Percentiles rank a stretch among this genome's conserved stretches.
phyloP scores from a whole-genome alignment of 2,329 filamentous ascomycete genomes.

The Colletotrichum sp. region DNA sequence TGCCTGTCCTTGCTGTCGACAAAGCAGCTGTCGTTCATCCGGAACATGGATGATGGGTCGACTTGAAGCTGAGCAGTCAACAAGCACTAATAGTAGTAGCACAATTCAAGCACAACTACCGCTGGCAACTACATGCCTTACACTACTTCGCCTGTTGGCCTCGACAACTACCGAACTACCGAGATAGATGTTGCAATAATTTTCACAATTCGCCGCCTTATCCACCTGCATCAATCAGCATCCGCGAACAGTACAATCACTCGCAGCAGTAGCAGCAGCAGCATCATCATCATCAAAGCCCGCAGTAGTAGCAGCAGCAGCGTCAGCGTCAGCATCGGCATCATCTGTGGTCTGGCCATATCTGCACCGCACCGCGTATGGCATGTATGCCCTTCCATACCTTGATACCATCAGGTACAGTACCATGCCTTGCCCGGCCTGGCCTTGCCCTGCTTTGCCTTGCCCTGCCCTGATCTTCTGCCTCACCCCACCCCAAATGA shows the following conservation, averaged over 20 bases:
- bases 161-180: neutral
- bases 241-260: neutral
- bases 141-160: neutral
- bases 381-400: neutral
- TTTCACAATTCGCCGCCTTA: neutral
- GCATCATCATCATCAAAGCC: neutral
- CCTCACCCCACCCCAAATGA: conserved; percentile 7
- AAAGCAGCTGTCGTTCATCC: neutral
- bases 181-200: neutral
- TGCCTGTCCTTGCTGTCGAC: neutral
- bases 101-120: neutral
- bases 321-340: neutral
- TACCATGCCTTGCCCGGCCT: neutral
- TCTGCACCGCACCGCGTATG: neutral
- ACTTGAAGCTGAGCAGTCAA: neutral
- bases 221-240: neutral
- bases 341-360: conserved; percentile 3
- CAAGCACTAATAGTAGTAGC: neutral
- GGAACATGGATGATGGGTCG: neutral
- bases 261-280: neutral
- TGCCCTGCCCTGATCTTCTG: conserved; percentile 11
- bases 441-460: neutral
- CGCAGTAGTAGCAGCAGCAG: neutral
- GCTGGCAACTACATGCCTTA: neutral
- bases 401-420: neutral